Conservation (phyloP, 1,284 basidiomycete genomes). For the Mycosarcoma maydis region DNA sequence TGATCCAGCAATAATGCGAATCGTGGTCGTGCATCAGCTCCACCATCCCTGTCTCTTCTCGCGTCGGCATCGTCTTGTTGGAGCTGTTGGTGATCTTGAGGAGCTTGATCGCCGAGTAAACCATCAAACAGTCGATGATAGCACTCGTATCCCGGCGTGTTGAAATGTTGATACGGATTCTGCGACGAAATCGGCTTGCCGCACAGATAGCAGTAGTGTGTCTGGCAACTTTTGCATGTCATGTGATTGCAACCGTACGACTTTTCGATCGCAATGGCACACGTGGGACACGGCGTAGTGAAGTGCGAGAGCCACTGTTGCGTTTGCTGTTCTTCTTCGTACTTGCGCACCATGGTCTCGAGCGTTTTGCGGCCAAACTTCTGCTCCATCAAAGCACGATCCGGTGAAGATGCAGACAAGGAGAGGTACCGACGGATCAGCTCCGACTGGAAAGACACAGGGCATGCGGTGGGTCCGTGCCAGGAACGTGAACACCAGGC, state of each 20-base stretch:
- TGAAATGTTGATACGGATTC: conserved; percentile 48
- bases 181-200: conserved; percentile 34
- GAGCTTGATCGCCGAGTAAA: conserved; percentile 28
- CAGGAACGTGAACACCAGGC: conserved; percentile 49
- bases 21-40: conserved; percentile 6
- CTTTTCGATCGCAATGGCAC: conserved; percentile 44
- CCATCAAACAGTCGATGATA: conserved; percentile 44
- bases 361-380: conserved; percentile 36
- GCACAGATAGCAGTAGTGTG: conserved; percentile 53
- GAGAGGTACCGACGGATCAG: conserved; percentile 36
- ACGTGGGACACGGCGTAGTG: conserved; percentile 49
- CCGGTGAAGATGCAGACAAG: conserved; percentile 13
- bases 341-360: conserved; percentile 35
- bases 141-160: conserved; percentile 34
- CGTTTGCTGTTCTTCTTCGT: conserved; percentile 45
- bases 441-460: conserved; percentile 35
- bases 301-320: conserved; percentile 32
- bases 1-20: conserved; percentile 31
- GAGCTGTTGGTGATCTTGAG: conserved; percentile 4
- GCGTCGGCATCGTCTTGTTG: background rate
- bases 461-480: conserved; percentile 38
- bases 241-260: conserved; percentile 54
- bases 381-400: conserved; percentile 25
- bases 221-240: conserved; percentile 47
- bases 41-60: background rate